Evolutionary conservation across 768 basidiomycete genomes (phyloP).

Genomic region (Termitomyces sp.): DNA sequence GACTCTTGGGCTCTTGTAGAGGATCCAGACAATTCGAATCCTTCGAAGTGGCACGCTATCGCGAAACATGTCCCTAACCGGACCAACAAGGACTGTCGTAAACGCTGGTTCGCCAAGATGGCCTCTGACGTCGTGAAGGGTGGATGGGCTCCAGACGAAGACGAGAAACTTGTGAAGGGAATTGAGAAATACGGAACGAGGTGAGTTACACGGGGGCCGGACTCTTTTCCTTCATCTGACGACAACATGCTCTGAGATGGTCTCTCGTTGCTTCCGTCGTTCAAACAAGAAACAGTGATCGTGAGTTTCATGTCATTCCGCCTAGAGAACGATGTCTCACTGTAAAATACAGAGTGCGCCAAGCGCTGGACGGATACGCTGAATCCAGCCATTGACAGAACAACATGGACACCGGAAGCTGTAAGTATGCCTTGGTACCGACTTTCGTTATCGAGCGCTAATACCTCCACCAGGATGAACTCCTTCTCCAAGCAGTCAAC

Average conservation of each 20-base stretch:
- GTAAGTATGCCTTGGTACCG: slow-evolving; percentile 28
- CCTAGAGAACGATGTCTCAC: slow-evolving; percentile 9
- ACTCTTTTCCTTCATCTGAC: not conserved
- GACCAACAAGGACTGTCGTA: slow-evolving; percentile 64
- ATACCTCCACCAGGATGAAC: slow-evolving; percentile 40
- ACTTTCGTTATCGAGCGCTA: not conserved
- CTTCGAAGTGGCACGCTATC: slow-evolving; percentile 63
- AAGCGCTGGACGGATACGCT: slow-evolving; percentile 64
- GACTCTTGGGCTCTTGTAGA: slow-evolving; percentile 31
- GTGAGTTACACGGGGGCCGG: slow-evolving; percentile 25
- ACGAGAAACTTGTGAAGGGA: slow-evolving; percentile 54
- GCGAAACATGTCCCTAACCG: slow-evolving; percentile 61
- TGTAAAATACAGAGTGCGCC: slow-evolving; percentile 45
- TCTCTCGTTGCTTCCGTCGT: slow-evolving; percentile 58
- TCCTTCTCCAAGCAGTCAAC: slow-evolving; percentile 53
- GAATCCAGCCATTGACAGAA: slow-evolving; percentile 59
- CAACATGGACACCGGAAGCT: slow-evolving; percentile 56
- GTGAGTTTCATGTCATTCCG: slow-evolving; percentile 34
- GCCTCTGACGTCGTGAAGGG: slow-evolving; percentile 61
- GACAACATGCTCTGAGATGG: slow-evolving; percentile 37
- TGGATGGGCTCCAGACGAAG: slow-evolving; percentile 61
- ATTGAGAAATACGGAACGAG: slow-evolving; percentile 57
- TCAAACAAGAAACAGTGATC: slow-evolving; percentile 56
- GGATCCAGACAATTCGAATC: slow-evolving; percentile 54
- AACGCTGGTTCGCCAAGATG: slow-evolving; percentile 66